Conservation (phyloP, 345 rosid genomes). For the Schrenkiella parvula region DNA sequence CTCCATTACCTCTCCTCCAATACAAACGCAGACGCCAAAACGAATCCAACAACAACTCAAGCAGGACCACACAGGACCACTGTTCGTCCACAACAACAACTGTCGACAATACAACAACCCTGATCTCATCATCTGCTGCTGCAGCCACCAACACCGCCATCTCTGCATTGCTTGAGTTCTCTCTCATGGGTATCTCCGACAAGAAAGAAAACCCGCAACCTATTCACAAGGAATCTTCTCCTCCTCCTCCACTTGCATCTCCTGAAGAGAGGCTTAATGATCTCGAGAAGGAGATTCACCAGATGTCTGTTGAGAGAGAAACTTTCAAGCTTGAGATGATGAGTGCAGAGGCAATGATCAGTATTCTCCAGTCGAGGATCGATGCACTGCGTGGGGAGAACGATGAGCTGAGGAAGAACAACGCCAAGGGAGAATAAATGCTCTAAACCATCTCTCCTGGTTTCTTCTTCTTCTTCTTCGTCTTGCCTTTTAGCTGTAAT, state of each 20-base stretch:
- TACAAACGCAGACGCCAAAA: constrained; percentile 55
- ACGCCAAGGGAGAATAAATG: background rate
- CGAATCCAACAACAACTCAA: constrained; percentile 31
- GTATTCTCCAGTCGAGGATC: constrained; percentile 64
- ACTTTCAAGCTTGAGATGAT: constrained; percentile 73
- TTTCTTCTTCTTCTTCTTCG: constrained; percentile 25
- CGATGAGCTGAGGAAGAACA: constrained; percentile 56
- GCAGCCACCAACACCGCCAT: constrained; percentile 62
- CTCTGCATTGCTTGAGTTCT: constrained; percentile 78
- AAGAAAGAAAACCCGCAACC: constrained; percentile 24
- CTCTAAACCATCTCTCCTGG: constrained; percentile 1
- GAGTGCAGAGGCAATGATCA: constrained; percentile 77
- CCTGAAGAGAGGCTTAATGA: constrained; percentile 39
- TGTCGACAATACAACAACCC: constrained; percentile 47
- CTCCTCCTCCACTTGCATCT: constrained; percentile 20
- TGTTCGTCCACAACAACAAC: constrained; percentile 70
- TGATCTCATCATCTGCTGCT: constrained; percentile 33
- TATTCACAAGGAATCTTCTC: constrained; percentile 19
- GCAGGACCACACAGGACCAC: constrained; percentile 54
- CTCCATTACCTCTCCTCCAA: constrained; percentile 41
- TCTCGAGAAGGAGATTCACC: constrained; percentile 62
- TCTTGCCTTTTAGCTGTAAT: constrained; percentile 12
- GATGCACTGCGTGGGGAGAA: constrained; percentile 66
- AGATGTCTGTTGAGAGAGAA: constrained; percentile 67
- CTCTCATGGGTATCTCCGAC: constrained; percentile 40